A percentile compares a stretch with the other conserved stretches of the same genome.
Conservation (phyloP, 2,329 filamentous ascomycete genomes). For the Paraphaeosphaeria sporulosa region DNA sequence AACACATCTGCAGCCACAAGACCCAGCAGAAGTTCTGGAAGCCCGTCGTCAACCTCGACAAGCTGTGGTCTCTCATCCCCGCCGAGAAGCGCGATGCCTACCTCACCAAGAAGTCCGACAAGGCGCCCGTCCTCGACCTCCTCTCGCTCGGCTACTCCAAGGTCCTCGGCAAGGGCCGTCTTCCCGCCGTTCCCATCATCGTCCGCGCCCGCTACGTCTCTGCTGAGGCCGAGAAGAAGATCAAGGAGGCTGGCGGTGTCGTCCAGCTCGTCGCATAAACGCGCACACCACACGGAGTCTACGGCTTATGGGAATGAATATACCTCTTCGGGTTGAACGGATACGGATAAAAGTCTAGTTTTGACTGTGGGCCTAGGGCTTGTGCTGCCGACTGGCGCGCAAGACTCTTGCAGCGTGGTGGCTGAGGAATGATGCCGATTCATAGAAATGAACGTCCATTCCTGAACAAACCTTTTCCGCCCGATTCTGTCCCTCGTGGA, state of each 20-base stretch:
- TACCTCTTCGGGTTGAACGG: conserved; percentile 21
- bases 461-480: conserved; percentile 57
- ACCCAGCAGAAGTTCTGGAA: conserved; percentile 97
- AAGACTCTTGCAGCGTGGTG: conserved; percentile 58
- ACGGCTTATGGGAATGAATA: conserved; percentile 20
- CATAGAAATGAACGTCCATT: conserved; percentile 56
- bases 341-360: conserved; percentile 34
- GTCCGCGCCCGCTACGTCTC: conserved; percentile 95
- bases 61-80: conserved; percentile 97
- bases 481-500: conserved; percentile 11
- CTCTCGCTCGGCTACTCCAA: conserved; percentile 97
- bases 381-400: conserved; percentile 32
- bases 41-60: conserved; percentile 98
- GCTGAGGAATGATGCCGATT: conserved; percentile 58
- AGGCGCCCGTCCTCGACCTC: conserved; percentile 97
- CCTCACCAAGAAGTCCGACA: conserved; percentile 76
- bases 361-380: conserved; percentile 38
- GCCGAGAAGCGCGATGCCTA: conserved; percentile 92
- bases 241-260: conserved; percentile 95
- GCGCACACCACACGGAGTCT: not conserved
- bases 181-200: conserved; percentile 91
- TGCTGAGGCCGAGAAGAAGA: conserved; percentile 98
- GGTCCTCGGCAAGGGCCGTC: conserved; percentile 96
- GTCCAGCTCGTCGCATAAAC: conserved; percentile 90
- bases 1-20: conserved; percentile 69